Base-by-base conservation (phyloP, 805 yeast species). In the Pichia paraexigua region DNA sequence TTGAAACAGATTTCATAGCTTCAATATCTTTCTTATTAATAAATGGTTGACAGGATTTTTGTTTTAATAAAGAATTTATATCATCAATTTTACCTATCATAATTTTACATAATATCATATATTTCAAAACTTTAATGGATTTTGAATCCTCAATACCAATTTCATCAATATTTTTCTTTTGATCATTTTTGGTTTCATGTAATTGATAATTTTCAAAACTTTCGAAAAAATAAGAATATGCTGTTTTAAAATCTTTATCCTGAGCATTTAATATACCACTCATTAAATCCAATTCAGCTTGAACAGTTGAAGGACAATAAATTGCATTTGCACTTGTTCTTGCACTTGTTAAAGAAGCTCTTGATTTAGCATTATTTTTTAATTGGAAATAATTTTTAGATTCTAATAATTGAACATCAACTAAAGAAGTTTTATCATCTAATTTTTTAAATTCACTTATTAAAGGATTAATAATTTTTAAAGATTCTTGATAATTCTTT, bases 321-420 rank as follows among this genome's bases (percentile, higher is more conserved):
- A 94, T 88, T 22, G 97, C 79, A 67, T 94, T 95, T n/a, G 99
- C 99, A 3, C 95, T 85, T 0, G 99, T 94, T 68, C 98, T 80
- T 2, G 99, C 97, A 45, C 95, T 83, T 2, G 98, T 90, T 60
- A 94, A 75, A 2, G 97, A 83, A 9, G 98, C 97, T 61, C 87
- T 81, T 6, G 96, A 80, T 71, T 92, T 94, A 6, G 97, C 86
- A 61, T 87, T 77, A 67, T 94, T 94, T 66, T 97, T 80, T 61
- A 94, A 75, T 27, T 95, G 90, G 67, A 91, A 96, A 67, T 85
- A 94, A 41, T 88, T 89, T 63, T 89, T 85, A 21, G 94, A 78
- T 67, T 94, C 98, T 56, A 94, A 78, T 57, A 94, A 73, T 70
- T 94, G 98, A 39, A 94, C 97, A 67, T 94, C 99, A 15, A 94